Base-by-base conservation (phyloP, 2,329 filamentous ascomycete genomes). In the Sphaceloma murrayae region DNA sequence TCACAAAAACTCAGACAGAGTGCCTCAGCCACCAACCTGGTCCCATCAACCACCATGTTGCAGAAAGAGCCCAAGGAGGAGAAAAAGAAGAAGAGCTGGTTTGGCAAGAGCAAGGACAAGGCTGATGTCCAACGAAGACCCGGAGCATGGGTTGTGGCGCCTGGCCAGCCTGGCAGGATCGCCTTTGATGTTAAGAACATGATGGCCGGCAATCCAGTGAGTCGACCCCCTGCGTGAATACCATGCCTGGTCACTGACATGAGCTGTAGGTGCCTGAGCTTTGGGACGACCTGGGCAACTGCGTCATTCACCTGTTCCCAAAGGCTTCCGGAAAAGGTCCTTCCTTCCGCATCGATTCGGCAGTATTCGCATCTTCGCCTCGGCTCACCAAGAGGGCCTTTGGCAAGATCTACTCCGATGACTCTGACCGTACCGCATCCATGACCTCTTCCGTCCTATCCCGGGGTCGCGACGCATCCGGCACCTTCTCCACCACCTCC, bases 271-370 rank as follows among this genome's bases (percentile, higher is more conserved):
- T 77, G 11, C 56, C 65, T 4, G 77, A 80, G 53, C 58, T 80
- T 6, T 81, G 77, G 77, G 73, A 78, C 51, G 72, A 77, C 3
- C 57, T 68, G 34, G 77, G 73, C n/a, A 75, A 80, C 56, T 78
- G 75, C 10, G 68, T 71, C 48, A 67, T 81, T n/a, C 75, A 80
- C 53, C 65, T 80, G 10, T 79, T 76, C 53, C 74, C 77, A 1
- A 66, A 70, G 31, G 70, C 64, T 11, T 72, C 74, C 14, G 69
- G 68, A 43, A 70, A 69, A 54, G 67, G 73, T 4, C 66, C 77
- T 6, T 78, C 75, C 2, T 80, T 81, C 64, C 73, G 71, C 48
- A 62, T 81, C 45, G 68, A 78, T 54, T 78, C 75, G 2, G 65
- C 71, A 3, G 63, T 75, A 19, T 75, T 79, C 51, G 67, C 70